Evolutionary conservation across 139 green algal genomes (phyloP), one percentile per base, ranked within the genome.

Genomic region (Chlamydomonas asymmetrica): DNA sequence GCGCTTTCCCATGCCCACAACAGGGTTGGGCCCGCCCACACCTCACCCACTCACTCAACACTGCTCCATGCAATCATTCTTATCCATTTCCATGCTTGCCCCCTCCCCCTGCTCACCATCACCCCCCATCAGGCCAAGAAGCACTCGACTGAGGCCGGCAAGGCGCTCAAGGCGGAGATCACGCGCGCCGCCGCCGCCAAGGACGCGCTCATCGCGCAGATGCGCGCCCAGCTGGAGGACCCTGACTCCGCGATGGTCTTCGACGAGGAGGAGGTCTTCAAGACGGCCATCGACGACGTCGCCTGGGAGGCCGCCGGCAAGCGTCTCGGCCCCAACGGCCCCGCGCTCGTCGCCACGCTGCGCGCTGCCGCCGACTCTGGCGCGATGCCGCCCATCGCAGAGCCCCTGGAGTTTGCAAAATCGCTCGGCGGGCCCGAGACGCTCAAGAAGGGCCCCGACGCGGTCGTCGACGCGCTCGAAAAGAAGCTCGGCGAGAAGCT

Each of bases 391-490:
- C 3, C 1, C 37, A 66, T 75, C 13, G 1, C 52, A 20, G 54
- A 75, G 29, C 52, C 68, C 3, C 39, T 75, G 38, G 54, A 63
- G 10, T 49, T 75, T 5, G 68, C 38, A n/a, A 75, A 75, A 54
- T n/a, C n/a, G n/a, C n/a, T n/a, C n/a, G n/a, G n/a, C n/a, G n/a
- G n/a, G n/a, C n/a, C n/a, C n/a, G n/a, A n/a, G n/a, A n/a, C n/a
- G n/a, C n/a, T n/a, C n/a, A n/a, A n/a, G n/a, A n/a, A n/a, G n/a
- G n/a, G n/a, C n/a, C n/a, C n/a, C n/a, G n/a, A n/a, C n/a, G n/a
- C n/a, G n/a, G n/a, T n/a, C n/a, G n/a, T n/a, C n/a, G n/a, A n/a
- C n/a, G n/a, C n/a, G n/a, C n/a, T n/a, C n/a, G n/a, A n/a, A n/a
- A n/a, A n/a, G n/a, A n/a, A n/a, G n/a, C n/a, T n/a, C n/a, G n/a